Percentiles rank a stretch among this genome's conserved stretches.
phyloP scores from a whole-genome alignment of 371 early-diverging fungal genomes.

The Parasitella parasitica region DNA sequence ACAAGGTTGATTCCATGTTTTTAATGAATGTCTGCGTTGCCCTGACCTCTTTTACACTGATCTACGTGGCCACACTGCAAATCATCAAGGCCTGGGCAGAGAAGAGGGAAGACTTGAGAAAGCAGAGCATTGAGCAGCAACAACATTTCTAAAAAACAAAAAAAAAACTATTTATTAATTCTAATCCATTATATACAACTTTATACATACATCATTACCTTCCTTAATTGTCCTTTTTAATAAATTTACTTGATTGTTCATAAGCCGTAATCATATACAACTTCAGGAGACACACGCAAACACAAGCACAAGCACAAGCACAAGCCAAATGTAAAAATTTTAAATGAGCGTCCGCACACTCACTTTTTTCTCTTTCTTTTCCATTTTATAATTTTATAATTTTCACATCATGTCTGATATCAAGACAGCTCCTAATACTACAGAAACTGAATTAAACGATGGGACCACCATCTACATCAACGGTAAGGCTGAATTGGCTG shows the following conservation, averaged over 20 bases:
- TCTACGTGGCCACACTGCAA: slow-evolving; percentile 35
- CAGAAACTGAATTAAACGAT: slow-evolving; percentile 23
- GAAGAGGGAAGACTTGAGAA: slow-evolving; percentile 38
- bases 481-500: slow-evolving; percentile 12
- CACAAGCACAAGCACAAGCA: too few relatives aligned
- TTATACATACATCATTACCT: background rate
- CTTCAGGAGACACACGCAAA: background rate
- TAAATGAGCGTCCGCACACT: background rate
- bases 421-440: slow-evolving; percentile 19
- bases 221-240: background rate
- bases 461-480: slow-evolving; percentile 32
- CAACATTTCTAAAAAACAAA: too few relatives aligned
- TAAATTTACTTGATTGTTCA: background rate
- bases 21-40: slow-evolving; percentile 51
- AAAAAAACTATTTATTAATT: too few relatives aligned
- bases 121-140: background rate
- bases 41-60: slow-evolving; percentile 38
- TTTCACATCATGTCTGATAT: slow-evolving; percentile 14
- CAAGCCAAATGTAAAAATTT: slow-evolving; percentile 1
- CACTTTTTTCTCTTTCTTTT: background rate
- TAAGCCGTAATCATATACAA: background rate
- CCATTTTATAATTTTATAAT: background rate
- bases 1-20: slow-evolving; percentile 50
- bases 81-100: slow-evolving; percentile 50
- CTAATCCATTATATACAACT: background rate